Evolutionary conservation across 2,329 filamentous ascomycete genomes (phyloP).

Genomic region (Stagonosporopsis cucurbitacearum): DNA sequence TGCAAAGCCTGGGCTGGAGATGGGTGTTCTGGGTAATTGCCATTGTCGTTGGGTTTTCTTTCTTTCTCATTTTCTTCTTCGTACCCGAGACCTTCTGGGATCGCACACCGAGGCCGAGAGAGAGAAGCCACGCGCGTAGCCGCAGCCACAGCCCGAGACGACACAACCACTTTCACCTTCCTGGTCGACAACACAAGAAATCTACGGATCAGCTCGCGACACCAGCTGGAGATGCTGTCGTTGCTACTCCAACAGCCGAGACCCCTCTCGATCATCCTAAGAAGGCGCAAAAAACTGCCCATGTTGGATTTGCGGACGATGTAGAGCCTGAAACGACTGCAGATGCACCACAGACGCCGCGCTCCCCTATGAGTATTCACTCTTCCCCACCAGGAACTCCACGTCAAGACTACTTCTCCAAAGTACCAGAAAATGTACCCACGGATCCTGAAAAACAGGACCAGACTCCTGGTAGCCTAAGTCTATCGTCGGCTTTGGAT

Average conservation of each 20-base stretch:
- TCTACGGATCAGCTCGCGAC: slow-evolving; percentile 14
- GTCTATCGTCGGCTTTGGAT: slow-evolving; percentile 18
- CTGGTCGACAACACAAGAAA: slow-evolving; percentile 30
- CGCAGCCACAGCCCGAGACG: slow-evolving; percentile 38
- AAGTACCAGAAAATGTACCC: background rate
- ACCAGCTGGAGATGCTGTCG: slow-evolving; percentile 3
- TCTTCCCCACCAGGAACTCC: slow-evolving; percentile 14
- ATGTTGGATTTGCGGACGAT: slow-evolving; percentile 63
- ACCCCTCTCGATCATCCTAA: slow-evolving; percentile 14
- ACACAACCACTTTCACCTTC: slow-evolving; percentile 38
- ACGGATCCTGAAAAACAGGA: slow-evolving; percentile 34
- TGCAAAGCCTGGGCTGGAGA: slow-evolving; percentile 79
- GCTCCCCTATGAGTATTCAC: slow-evolving; percentile 26
- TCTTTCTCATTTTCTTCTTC: slow-evolving; percentile 80
- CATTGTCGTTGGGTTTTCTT: slow-evolving; percentile 75
- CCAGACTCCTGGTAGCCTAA: slow-evolving; percentile 15
- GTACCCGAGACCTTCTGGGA: slow-evolving; percentile 98
- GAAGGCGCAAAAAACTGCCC: slow-evolving; percentile 20
- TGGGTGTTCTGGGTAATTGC: slow-evolving; percentile 93
- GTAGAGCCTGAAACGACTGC: slow-evolving; percentile 14
- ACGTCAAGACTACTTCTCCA: slow-evolving; percentile 24
- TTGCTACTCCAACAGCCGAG: slow-evolving; percentile 5
- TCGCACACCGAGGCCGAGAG: slow-evolving; percentile 67
- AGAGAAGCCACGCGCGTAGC: slow-evolving; percentile 45
- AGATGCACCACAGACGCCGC: slow-evolving; percentile 17